Percentiles rank a stretch among this genome's conserved stretches.
phyloP scores from a whole-genome alignment of 2,329 filamentous ascomycete genomes.

The Lachnellula occidentalis region DNA sequence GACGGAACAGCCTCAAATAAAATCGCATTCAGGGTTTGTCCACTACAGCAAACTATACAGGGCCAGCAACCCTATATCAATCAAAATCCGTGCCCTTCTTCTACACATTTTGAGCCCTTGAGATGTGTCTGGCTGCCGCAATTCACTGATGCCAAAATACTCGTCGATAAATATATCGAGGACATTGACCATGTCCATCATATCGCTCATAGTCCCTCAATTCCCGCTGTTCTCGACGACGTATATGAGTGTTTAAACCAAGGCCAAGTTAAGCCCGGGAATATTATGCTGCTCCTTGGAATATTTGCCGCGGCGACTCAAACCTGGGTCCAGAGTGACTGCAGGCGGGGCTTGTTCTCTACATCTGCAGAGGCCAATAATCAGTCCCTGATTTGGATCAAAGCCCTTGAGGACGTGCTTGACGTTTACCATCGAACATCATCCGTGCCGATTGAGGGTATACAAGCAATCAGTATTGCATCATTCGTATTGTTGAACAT shows the following conservation, averaged over 20 bases:
- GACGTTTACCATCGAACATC: constrained; percentile 26
- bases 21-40: constrained; percentile 10
- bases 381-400: constrained; percentile 30
- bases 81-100: not conserved
- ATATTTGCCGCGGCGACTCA: constrained; percentile 8
- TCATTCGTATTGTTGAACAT: constrained; percentile 31
- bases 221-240: constrained; percentile 5
- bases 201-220: constrained; percentile 12
- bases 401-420: constrained; percentile 30
- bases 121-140: constrained; percentile 15
- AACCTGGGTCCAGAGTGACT: constrained; percentile 8
- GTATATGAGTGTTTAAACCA: constrained; percentile 7
- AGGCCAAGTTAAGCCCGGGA: constrained; percentile 1
- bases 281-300: constrained; percentile 6
- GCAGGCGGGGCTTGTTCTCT: constrained; percentile 7
- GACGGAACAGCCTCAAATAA: not conserved
- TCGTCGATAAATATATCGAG: constrained; percentile 13
- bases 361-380: constrained; percentile 24
- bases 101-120: not conserved
- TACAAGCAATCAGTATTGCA: constrained; percentile 34
- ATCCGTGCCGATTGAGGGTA: constrained; percentile 29
- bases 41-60: constrained; percentile 6
- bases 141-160: constrained; percentile 10
- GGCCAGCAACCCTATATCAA: constrained; percentile 6
- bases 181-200: constrained; percentile 11